Evolutionary conservation across 139 green algal genomes (phyloP), one percentile per base, ranked within the genome.

Genomic region (Tetradesmus obliquus): DNA sequence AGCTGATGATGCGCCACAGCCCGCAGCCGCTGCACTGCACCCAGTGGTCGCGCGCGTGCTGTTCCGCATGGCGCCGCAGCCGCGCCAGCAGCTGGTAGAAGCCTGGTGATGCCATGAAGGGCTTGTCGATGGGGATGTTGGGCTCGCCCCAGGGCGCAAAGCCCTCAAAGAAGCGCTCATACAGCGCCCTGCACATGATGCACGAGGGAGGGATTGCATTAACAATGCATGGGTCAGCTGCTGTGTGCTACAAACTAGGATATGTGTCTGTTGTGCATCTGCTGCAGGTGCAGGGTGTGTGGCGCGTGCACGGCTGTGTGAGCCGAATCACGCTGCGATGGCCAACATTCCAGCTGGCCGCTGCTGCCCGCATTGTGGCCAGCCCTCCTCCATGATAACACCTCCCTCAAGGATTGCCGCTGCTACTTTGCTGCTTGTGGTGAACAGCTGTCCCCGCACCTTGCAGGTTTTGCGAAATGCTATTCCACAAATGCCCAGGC

Each of bases 21-120:
- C 80, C 53, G 79, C 96, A 98, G 0, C 55, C 15, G 91, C 90
- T 96, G 94, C 96, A 98, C 92, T 97, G 93, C 57, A 97, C 89
- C 96, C 96, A 98, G 91, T 97, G 95, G 85, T 97, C 95, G 12
- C 96, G 88, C 22, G 96, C 89, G 86, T 97, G 84, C 89, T 95
- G 57, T 19, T 93, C 90, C 5, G 95, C 87, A 79, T 96, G 94
- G 45, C 82, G 60, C 17, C 93, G 58, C 89, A 98, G 90, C 0
- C 96, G 92, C 17, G 82, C 88, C 76, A 97, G 91, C 79, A 98
- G 94, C 19, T 62, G 20, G 13, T 69, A 89, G 92, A 97, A 98
- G 6, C 72, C 91, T 32, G 66, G 24, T 19, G 54, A 69, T 6
- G 79, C 45, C 66, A 54, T 20, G 15, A 57, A 88, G 93, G 89